phyloP scores from a whole-genome alignment of 768 basidiomycete species.

The Macrolepiota fuliginosa region DNA sequence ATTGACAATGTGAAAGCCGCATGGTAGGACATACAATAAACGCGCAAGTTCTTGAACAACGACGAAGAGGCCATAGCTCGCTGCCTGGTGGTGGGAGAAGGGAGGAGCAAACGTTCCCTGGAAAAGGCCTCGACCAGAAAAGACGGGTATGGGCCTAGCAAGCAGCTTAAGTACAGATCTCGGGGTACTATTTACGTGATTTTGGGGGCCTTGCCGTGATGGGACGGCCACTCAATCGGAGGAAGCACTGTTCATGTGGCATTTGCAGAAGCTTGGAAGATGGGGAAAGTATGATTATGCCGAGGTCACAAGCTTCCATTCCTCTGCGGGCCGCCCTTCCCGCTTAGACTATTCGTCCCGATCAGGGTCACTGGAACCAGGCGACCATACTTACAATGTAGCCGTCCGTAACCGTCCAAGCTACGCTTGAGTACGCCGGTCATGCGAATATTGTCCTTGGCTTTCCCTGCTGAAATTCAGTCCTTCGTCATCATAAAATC shows the following conservation, averaged over 20 bases:
- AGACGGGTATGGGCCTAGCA: background rate
- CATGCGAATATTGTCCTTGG: background rate
- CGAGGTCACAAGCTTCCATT: background rate
- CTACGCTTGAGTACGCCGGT: background rate
- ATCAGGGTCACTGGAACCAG: background rate
- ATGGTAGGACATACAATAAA: conserved; percentile 49
- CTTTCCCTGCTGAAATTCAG: background rate
- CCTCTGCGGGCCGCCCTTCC: background rate
- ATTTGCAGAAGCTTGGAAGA: conserved; percentile 1
- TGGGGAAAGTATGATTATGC: conserved; percentile 1
- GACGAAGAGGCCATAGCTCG: background rate
- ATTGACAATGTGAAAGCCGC: background rate
- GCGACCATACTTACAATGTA: background rate
- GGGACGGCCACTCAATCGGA: background rate
- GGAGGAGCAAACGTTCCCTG: background rate
- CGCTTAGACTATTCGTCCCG: background rate
- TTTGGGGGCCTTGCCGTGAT: background rate
- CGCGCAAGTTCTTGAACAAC: conserved; percentile 49
- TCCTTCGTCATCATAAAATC: background rate
- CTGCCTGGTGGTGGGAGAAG: background rate
- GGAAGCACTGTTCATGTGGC: conserved; percentile 6
- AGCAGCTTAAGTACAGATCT: conserved; percentile 5
- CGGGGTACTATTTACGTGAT: background rate
- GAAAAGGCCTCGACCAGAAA: background rate
- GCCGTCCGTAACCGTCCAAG: background rate